Evolutionary conservation across 805 yeast species (phyloP).

Genomic region (Candida qinlingensis): DNA sequence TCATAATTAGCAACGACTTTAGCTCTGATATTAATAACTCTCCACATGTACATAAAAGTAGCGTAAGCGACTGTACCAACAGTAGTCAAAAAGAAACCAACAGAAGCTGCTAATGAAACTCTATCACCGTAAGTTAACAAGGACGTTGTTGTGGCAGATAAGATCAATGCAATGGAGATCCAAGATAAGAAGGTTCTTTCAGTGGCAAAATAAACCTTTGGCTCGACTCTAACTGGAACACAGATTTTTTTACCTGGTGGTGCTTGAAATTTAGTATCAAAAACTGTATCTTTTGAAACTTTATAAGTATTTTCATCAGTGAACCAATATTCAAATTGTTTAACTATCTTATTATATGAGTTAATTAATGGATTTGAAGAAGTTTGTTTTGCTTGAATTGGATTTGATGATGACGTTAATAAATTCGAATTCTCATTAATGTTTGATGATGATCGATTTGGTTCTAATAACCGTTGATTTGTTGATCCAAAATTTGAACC

Average conservation of each 20-base stretch:
- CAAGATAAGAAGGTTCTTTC: conserved; percentile 93
- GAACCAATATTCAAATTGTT: conserved; percentile 39
- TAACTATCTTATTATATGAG: conserved; percentile 18
- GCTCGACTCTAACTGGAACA: conserved; percentile 95
- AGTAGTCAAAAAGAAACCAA: conserved; percentile 83
- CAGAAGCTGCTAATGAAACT: conserved; percentile 71
- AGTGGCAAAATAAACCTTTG: conserved; percentile 97
- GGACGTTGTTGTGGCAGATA: conserved; percentile 86
- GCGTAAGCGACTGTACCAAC: conserved; percentile 69
- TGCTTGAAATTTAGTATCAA: conserved; percentile 52
- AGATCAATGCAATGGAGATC: conserved; percentile 84
- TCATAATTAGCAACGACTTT: conserved; percentile 82
- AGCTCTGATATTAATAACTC: conserved; percentile 77
- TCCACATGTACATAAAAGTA: conserved; percentile 66
- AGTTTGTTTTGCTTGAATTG: conserved; percentile 12
- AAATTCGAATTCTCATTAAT: conserved; percentile 29
- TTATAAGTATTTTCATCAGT: conserved; percentile 45
- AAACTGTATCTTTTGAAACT: conserved; percentile 61
- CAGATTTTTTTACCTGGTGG: conserved; percentile 88
- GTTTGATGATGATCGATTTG: conserved; percentile 7
- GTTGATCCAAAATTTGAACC: conserved; percentile 43
- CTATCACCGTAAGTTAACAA: conserved; percentile 78
- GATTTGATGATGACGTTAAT: conserved; percentile 12
- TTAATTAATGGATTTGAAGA: conserved; percentile 15
- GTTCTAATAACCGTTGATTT: conserved; percentile 7